phyloP scores from a whole-genome alignment of 352 stramenopile genomes.

The Globisporangium yorkense region DNA sequence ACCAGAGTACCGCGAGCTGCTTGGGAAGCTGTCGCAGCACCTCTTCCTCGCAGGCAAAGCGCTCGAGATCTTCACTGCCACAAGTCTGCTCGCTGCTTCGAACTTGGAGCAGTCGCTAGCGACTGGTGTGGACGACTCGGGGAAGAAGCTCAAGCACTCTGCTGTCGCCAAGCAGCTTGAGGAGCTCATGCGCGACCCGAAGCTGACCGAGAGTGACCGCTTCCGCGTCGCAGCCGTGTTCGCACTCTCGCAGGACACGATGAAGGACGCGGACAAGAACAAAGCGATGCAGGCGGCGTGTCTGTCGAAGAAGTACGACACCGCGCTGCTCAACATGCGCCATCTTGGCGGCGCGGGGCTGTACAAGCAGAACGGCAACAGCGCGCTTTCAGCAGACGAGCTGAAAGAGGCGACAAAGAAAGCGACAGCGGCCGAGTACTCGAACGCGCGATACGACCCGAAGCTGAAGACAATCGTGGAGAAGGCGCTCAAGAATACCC shows the following conservation, averaged over 20 bases:
- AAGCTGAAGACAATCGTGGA: conserved; percentile 59
- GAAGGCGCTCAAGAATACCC: conserved; percentile 53
- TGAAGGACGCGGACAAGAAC: conserved; percentile 84
- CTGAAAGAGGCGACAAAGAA: conserved; percentile 65
- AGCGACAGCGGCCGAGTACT: conserved; percentile 63
- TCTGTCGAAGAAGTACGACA: conserved; percentile 64
- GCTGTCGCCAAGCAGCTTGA: conserved; percentile 87
- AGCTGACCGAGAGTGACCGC: conserved; percentile 68
- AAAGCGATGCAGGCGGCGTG: conserved; percentile 83
- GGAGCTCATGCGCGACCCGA: conserved; percentile 80
- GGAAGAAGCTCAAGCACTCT: conserved; percentile 82
- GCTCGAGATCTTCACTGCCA: conserved; percentile 91
- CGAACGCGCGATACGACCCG: conserved; percentile 71
- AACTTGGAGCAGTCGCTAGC: conserved; percentile 95
- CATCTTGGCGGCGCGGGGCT: conserved; percentile 39
- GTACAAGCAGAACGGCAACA: conserved; percentile 70
- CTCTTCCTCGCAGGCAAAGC: conserved; percentile 92
- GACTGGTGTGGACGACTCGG: conserved; percentile 92
- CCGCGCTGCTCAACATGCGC: conserved; percentile 59
- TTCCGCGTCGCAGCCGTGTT: conserved; percentile 92
- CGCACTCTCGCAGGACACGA: conserved; percentile 88
- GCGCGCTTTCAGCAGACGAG: conserved; percentile 41
- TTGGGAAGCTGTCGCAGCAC: conserved; percentile 93
- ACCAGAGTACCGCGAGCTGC: conserved; percentile 93
- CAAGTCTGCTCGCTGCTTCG: conserved; percentile 84